Conservation (phyloP, 192 early-diverging fungal genomes). For the Entrophospora sp. region DNA sequence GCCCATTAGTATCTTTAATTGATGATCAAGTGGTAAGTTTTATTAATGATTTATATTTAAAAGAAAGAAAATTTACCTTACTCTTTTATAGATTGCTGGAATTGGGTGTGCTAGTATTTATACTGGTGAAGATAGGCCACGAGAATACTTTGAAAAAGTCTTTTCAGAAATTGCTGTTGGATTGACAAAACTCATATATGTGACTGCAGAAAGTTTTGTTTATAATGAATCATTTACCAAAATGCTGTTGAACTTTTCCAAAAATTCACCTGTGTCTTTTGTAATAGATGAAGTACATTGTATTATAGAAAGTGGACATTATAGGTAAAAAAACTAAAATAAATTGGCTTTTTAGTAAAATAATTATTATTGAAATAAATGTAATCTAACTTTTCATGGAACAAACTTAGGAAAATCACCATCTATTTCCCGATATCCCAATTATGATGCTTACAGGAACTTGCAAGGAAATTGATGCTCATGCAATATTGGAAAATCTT, state of each 20-base stretch:
- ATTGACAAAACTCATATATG: neutral
- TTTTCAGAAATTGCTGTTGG: neutral
- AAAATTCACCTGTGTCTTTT: neutral
- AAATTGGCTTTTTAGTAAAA: neutral
- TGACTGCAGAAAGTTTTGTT: neutral
- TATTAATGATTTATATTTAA: neutral
- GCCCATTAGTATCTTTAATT: neutral
- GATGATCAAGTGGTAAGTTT: conserved; percentile 1
- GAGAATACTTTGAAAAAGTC: neutral
- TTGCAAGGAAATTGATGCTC: neutral
- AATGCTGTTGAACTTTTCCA: neutral
- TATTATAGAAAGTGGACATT: neutral
- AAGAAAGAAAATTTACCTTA: no score
- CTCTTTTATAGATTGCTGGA: neutral
- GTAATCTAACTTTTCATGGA: neutral
- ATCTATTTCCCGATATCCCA: no score
- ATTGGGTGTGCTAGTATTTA: neutral
- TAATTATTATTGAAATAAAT: neutral
- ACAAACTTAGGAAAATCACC: neutral
- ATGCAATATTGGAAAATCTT: neutral
- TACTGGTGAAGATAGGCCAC: neutral
- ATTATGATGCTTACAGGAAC: neutral
- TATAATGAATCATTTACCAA: neutral
- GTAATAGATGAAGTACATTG: conserved; percentile 1
- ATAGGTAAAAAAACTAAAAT: neutral